Evolutionary conservation across 164 flowering plant genomes (phyloP).

Genomic region (Berberis thunbergii): DNA sequence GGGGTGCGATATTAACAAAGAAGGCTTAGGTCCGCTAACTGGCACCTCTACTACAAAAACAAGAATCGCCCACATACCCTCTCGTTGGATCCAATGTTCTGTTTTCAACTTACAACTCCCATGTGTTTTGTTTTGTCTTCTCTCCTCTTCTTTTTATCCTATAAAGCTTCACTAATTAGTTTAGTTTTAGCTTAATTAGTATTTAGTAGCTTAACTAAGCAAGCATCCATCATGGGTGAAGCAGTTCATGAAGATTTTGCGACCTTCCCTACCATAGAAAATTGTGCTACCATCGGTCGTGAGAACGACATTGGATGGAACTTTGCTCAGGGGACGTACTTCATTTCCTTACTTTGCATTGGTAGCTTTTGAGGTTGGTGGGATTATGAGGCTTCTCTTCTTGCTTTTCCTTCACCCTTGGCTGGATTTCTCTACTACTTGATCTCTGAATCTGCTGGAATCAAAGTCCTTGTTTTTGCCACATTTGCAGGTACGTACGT

Average conservation of each 20-base stretch:
- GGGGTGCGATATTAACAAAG: conserved; percentile 2
- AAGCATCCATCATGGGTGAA: not conserved
- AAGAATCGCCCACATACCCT: not conserved
- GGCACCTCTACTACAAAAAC: not conserved
- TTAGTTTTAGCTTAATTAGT: no score
- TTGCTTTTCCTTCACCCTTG: conserved; percentile 38
- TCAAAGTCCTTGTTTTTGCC: conserved; percentile 44
- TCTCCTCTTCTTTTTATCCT: not conserved
- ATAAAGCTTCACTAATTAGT: not conserved
- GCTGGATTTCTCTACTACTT: conserved; percentile 21
- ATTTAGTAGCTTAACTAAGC: not conserved
- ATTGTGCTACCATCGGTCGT: not conserved
- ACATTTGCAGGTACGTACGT: conserved; percentile 17
- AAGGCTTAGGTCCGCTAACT: not conserved
- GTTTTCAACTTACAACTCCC: not conserved
- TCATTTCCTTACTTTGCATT: conserved; percentile 58
- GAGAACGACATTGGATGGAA: conserved; percentile 2
- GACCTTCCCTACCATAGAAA: not conserved
- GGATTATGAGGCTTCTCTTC: conserved; percentile 38
- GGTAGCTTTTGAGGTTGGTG: conserved; percentile 50
- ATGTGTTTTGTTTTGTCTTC: not conserved
- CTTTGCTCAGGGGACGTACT: not conserved
- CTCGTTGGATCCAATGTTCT: not conserved
- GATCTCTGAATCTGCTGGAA: conserved; percentile 16
- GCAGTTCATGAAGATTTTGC: not conserved